Evolutionary conservation across 768 basidiomycete genomes (phyloP).

Genomic region (Termitomyces sp.): DNA sequence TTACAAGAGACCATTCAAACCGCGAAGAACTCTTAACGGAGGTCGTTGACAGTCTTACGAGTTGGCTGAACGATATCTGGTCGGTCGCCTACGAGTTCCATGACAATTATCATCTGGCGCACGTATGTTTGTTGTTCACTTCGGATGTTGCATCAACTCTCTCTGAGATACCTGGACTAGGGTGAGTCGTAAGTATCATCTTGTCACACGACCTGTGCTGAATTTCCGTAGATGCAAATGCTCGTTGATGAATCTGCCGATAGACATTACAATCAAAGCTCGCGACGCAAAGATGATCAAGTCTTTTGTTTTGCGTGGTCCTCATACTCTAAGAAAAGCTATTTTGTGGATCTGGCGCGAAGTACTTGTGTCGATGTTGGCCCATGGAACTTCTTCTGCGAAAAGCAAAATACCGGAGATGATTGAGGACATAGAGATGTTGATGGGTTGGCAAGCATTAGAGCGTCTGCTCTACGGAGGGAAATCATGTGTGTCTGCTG

Average conservation of each 20-base stretch:
- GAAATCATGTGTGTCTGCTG: constrained; percentile 35
- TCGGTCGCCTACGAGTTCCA: constrained; percentile 52
- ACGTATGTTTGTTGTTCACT: constrained; percentile 49
- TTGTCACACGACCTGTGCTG: background rate
- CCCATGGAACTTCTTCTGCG: constrained; percentile 22
- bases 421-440: constrained; percentile 51
- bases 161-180: background rate
- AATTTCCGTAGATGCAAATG: constrained; percentile 45
- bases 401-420: constrained; percentile 39
- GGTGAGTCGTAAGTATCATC: background rate
- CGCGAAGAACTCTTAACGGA: constrained; percentile 52
- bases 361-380: constrained; percentile 52
- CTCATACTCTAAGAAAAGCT: constrained; percentile 37
- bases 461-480: constrained; percentile 54
- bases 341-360: constrained; percentile 69
- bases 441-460: constrained; percentile 45
- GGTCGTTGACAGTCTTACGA: constrained; percentile 44
- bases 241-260: constrained; percentile 37
- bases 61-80: constrained; percentile 68
- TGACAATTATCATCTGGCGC: constrained; percentile 44
- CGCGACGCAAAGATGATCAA: constrained; percentile 38
- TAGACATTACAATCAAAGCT: constrained; percentile 40
- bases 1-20: constrained; percentile 48
- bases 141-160: constrained; percentile 42
- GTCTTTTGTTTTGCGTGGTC: constrained; percentile 42